Evolutionary conservation across 768 basidiomycete genomes (phyloP).

Genomic region (Suillus americanus): DNA sequence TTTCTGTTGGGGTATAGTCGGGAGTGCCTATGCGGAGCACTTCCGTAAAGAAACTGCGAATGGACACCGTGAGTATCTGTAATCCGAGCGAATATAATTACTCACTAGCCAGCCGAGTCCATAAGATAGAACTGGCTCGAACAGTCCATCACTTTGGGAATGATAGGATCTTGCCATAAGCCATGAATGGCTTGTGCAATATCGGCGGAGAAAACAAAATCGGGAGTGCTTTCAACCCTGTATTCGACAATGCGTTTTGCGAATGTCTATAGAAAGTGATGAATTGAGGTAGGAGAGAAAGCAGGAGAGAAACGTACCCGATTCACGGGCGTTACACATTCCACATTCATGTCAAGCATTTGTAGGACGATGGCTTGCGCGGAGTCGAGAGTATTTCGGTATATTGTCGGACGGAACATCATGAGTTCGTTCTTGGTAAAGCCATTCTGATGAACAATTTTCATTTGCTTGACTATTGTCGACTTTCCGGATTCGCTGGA

Average conservation of each 20-base stretch:
- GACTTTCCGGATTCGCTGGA: conserved; percentile 94
- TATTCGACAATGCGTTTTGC: conserved; percentile 66
- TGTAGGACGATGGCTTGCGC: conserved; percentile 84
- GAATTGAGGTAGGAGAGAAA: not conserved
- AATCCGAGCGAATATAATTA: conserved; percentile 13
- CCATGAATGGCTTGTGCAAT: conserved; percentile 68
- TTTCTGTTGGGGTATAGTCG: too few relatives aligned
- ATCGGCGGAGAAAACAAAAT: conserved; percentile 54
- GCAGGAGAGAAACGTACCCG: conserved; percentile 29
- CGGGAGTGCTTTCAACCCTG: conserved; percentile 41
- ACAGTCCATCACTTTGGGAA: conserved; percentile 51
- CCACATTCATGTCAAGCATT: conserved; percentile 82
- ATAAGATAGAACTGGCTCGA: conserved; percentile 85
- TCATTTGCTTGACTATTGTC: conserved; percentile 98
- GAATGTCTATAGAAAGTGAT: conserved; percentile 34
- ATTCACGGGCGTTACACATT: conserved; percentile 68
- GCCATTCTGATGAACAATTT: conserved; percentile 93
- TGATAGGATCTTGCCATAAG: conserved; percentile 70
- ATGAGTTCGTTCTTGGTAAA: conserved; percentile 78
- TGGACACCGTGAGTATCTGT: not conserved
- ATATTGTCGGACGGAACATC: conserved; percentile 75
- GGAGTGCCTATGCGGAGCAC: too few relatives aligned
- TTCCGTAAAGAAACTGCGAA: too few relatives aligned
- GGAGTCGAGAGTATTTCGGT: conserved; percentile 84
- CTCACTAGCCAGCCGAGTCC: conserved; percentile 89